Percentiles rank a stretch among this genome's conserved stretches.
phyloP scores from a whole-genome alignment of 2,329 filamentous ascomycete species.

The Fusarium sp. region DNA sequence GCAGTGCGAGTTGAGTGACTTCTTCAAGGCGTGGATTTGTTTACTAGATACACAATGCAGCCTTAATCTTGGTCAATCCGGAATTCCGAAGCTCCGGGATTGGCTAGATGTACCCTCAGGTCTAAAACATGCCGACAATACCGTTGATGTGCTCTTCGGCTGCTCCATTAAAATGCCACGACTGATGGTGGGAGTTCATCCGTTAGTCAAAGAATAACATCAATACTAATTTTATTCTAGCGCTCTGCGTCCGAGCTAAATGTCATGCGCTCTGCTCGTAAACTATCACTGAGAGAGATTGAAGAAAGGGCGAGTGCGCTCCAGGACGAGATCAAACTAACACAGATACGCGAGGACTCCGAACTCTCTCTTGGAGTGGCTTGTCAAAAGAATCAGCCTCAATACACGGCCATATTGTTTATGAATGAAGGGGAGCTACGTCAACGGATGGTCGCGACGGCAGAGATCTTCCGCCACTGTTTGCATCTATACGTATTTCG shows the following conservation, averaged over 20 bases:
- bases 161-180: slow-evolving; percentile 19
- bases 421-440: slow-evolving; percentile 19
- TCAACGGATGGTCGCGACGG: slow-evolving; percentile 21
- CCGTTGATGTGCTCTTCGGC: slow-evolving; percentile 21
- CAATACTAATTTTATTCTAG: neutral
- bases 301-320: slow-evolving; percentile 3
- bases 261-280: neutral
- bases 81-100: slow-evolving; percentile 12
- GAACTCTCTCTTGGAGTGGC: neutral
- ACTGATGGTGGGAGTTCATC: slow-evolving; percentile 14
- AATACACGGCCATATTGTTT: neutral
- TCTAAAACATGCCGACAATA: neutral
- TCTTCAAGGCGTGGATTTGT: slow-evolving; percentile 30
- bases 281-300: neutral
- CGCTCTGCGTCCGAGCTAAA: slow-evolving; percentile 19
- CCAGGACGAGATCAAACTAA: slow-evolving; percentile 12
- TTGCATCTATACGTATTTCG: slow-evolving; percentile 26
- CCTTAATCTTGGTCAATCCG: slow-evolving; percentile 14
- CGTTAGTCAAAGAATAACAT: neutral
- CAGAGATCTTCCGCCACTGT: slow-evolving; percentile 29
- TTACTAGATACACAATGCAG: slow-evolving; percentile 23
- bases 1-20: slow-evolving; percentile 14
- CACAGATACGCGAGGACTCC: slow-evolving; percentile 3
- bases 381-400: neutral
- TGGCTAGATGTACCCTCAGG: slow-evolving; percentile 16